Evolutionary conservation across 2,329 filamentous ascomycete species (phyloP).

Genomic region (Fusarium sp.): DNA sequence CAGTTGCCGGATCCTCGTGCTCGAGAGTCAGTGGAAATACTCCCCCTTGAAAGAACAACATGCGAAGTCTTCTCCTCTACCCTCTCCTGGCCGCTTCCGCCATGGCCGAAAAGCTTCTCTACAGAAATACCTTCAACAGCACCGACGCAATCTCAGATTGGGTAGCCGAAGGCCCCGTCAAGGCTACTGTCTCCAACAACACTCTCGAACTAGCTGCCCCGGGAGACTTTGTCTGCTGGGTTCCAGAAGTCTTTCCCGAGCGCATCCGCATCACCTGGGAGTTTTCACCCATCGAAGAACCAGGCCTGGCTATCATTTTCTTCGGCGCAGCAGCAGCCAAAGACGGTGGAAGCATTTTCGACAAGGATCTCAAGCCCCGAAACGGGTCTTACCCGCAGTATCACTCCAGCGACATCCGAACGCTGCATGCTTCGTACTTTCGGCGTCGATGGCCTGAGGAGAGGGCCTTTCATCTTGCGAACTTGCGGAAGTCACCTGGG

Average conservation of each 20-base stretch:
- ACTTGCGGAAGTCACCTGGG: constrained; percentile 36
- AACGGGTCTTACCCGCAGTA: constrained; percentile 39
- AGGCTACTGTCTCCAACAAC: constrained; percentile 31
- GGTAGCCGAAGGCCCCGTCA: constrained; percentile 34
- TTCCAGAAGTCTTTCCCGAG: constrained; percentile 34
- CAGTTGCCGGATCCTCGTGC: fast-evolving
- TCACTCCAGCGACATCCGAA: constrained; percentile 37
- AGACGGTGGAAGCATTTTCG: constrained; percentile 36
- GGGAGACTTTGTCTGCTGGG: constrained; percentile 36
- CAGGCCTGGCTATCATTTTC: constrained; percentile 37
- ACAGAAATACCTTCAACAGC: constrained; percentile 32
- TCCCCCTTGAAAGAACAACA: not conserved
- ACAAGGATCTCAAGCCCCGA: constrained; percentile 23
- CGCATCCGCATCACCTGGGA: constrained; percentile 39
- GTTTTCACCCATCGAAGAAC: constrained; percentile 29
- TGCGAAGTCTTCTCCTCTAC: constrained; percentile 7
- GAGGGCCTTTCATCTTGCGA: constrained; percentile 35
- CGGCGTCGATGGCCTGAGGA: constrained; percentile 39
- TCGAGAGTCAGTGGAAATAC: not conserved
- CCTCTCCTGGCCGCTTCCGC: constrained; percentile 3
- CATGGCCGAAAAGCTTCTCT: constrained; percentile 31
- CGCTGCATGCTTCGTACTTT: constrained; percentile 38
- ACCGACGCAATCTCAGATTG: constrained; percentile 21
- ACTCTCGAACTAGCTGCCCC: constrained; percentile 34
- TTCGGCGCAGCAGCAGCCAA: constrained; percentile 30